Evolutionary conservation across 2,329 filamentous ascomycete genomes (phyloP).

Genomic region (Ceratocystis colombiana): DNA sequence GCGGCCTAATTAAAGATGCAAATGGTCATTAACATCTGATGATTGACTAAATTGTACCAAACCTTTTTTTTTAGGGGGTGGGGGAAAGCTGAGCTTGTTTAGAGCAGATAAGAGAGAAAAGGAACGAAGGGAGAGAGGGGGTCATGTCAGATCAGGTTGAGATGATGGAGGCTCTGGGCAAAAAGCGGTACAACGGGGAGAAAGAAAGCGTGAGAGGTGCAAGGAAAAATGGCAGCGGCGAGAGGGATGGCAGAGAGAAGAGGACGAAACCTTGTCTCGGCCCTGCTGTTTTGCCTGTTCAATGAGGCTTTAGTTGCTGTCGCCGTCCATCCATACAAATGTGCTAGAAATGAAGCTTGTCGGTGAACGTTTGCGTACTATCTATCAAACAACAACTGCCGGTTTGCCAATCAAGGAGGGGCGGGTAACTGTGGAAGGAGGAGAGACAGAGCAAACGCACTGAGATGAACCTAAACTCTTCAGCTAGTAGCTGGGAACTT

Average conservation of each 20-base stretch:
- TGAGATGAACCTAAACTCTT: no score
- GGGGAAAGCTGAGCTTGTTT: not conserved
- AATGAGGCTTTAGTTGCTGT: not conserved
- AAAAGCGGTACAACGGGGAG: not conserved
- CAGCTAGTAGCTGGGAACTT: no score
- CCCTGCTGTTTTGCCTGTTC: not conserved
- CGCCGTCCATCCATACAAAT: constrained; percentile 13
- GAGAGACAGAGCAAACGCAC: no score
- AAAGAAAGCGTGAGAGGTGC: not conserved
- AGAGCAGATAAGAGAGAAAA: not conserved
- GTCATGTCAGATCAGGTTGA: not conserved
- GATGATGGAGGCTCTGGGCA: not conserved
- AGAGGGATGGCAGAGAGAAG: not conserved
- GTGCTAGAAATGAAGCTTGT: not conserved
- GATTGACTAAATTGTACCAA: not conserved
- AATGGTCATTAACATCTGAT: not conserved
- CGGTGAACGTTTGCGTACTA: no score
- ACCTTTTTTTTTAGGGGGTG: not conserved
- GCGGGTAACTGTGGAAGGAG: no score
- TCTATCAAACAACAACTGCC: no score
- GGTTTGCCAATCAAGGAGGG: no score
- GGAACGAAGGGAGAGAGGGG: not conserved
- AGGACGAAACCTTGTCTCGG: not conserved
- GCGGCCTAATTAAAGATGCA: not conserved
- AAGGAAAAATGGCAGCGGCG: no score